Conservation (phyloP, 768 basidiomycete genomes). For the Russula foetens region DNA sequence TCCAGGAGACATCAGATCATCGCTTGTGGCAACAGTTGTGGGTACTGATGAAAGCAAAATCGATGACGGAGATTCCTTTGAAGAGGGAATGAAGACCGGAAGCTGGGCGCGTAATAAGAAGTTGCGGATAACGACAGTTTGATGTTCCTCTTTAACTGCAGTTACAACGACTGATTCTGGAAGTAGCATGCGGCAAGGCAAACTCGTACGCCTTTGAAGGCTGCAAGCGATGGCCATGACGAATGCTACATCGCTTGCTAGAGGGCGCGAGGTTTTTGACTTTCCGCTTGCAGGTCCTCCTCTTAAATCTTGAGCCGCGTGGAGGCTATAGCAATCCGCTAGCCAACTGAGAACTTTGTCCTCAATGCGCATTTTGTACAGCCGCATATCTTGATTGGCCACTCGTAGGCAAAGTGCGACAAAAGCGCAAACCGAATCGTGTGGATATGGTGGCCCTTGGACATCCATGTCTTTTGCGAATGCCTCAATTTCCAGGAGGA, state of each 20-base stretch:
- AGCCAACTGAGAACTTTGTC: slow-evolving; percentile 84
- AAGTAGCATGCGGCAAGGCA: slow-evolving; percentile 44
- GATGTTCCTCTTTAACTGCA: slow-evolving; percentile 48
- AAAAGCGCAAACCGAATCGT: slow-evolving; percentile 86
- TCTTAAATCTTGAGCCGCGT: slow-evolving; percentile 29
- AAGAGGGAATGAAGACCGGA: slow-evolving; percentile 31
- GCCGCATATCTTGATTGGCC: slow-evolving; percentile 70
- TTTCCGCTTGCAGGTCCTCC: slow-evolving; percentile 30
- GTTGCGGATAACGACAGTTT: slow-evolving; percentile 53
- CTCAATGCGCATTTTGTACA: slow-evolving; percentile 81
- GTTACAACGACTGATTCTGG: slow-evolving; percentile 65
- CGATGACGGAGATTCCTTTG: slow-evolving; percentile 3
- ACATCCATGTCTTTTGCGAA: slow-evolving; percentile 79
- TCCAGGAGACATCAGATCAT: slow-evolving; percentile 39
- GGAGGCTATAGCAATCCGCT: slow-evolving; percentile 55
- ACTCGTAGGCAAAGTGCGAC: slow-evolving; percentile 59
- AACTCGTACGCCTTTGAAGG: slow-evolving; percentile 36
- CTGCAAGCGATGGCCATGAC: slow-evolving; percentile 62
- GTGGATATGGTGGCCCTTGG: slow-evolving; percentile 82
- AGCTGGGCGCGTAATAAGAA: slow-evolving; percentile 62
- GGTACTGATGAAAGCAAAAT: neutral
- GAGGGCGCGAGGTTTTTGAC: slow-evolving; percentile 42
- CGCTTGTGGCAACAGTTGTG: neutral
- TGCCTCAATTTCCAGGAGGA: slow-evolving; percentile 67
- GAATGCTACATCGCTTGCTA: slow-evolving; percentile 50